Base-by-base conservation (phyloP, 768 basidiomycete species). In the Podaxis carcinomalis region DNA sequence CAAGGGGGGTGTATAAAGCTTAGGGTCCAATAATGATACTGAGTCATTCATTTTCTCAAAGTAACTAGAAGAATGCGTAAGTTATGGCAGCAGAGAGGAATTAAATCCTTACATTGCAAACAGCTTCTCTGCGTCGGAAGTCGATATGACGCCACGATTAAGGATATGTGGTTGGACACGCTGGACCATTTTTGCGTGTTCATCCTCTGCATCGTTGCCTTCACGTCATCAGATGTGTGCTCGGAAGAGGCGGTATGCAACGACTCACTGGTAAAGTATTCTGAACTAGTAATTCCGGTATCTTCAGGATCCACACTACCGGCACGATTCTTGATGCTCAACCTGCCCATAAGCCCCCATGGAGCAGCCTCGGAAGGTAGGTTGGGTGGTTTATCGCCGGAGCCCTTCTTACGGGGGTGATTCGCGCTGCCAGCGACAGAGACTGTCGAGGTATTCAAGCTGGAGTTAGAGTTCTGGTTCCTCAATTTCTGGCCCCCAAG, bases 21-120 rank as follows among this genome's bases (percentile, higher is more conserved):
- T 80, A 9, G 89, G 88, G 65, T 95, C 94, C 21, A 96, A 76
- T 25, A 96, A 70, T 2, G 88, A 93, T 19, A 92, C 74, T 0
- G 90, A 92, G 6, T 83, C 75, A 67, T 93, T 93, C 83, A 93
- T 91, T 65, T 83, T 81, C 53, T 88, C 83, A 65, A 89, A 92
- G 70, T 84, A 92, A 59, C 89, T 91, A 67, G 9, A 60, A 59
- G 44, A 4, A 23, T 39, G 23, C 16, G 67, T 68, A 40, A 66
- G 63, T 21, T 16, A 56, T 27, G 51, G 59, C 21, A 10, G 21
- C 2, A 14, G 14, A 59, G 44, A 16, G 42, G 32, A 61, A 46
- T 47, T 4, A 11, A 25, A 28, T 9, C 64, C 82, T 51, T 63
- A 89, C 88, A 90, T 89, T 67, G 81, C 76, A 74, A 92, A 92